phyloP scores from a whole-genome alignment of 1,284 basidiomycete genomes.

The Rhodotorula sp. region DNA sequence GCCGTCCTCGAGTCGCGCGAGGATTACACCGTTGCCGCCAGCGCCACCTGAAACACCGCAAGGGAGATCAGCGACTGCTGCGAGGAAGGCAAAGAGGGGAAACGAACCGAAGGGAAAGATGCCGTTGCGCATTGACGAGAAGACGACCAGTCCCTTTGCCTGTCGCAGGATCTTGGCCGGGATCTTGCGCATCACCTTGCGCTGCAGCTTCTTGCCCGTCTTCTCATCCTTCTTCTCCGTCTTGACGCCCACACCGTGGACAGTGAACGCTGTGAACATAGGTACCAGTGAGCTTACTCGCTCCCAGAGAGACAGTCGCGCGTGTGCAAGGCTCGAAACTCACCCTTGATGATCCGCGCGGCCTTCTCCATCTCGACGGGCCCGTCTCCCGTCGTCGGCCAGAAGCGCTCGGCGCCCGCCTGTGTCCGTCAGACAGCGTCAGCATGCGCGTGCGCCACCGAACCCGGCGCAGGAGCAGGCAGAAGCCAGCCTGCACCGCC shows the following conservation, averaged over 20 bases:
- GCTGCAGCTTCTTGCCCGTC: slow-evolving; percentile 48
- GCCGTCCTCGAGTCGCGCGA: slow-evolving; percentile 54
- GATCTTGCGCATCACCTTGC: slow-evolving; percentile 57
- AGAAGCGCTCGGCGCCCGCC: slow-evolving; percentile 57
- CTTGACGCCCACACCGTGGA: slow-evolving; percentile 48
- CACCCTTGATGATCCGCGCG: slow-evolving; percentile 54
- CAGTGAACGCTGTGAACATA: slow-evolving; percentile 43
- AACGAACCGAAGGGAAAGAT: slow-evolving; percentile 56
- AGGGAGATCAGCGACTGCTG: not conserved
- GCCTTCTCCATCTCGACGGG: slow-evolving; percentile 57
- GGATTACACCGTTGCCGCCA: slow-evolving; percentile 56
- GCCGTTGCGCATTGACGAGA: slow-evolving; percentile 55
- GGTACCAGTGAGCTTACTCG: slow-evolving; percentile 29
- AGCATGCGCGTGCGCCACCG: not conserved
- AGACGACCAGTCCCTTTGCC: slow-evolving; percentile 55
- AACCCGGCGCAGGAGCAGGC: too few species aligned
- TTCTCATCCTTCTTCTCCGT: slow-evolving; percentile 40
- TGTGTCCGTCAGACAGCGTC: not conserved
- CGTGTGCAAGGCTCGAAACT: not conserved
- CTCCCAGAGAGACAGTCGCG: slow-evolving; percentile 15
- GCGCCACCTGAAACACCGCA: slow-evolving; percentile 48
- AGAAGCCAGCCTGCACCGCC: too few species aligned
- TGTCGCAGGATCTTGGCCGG: slow-evolving; percentile 56
- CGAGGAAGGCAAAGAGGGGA: not conserved
- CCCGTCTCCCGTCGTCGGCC: slow-evolving; percentile 58